A percentile compares a stretch with the other conserved stretches of the same genome.
Evolutionary conservation across 192 early-diverging fungal genomes (phyloP).

Genomic region (Ambispora gerdemannii): DNA sequence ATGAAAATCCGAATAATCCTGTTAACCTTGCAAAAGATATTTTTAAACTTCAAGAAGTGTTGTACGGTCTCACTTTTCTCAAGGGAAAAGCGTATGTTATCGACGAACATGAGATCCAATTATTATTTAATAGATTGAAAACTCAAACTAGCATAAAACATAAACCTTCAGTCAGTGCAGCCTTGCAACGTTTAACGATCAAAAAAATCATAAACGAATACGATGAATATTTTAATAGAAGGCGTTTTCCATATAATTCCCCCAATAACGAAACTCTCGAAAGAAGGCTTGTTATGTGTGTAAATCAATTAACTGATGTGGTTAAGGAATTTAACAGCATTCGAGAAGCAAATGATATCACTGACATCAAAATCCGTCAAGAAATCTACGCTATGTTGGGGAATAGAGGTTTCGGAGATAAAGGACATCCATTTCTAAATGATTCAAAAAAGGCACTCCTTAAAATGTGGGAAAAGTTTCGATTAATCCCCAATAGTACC

Average conservation of each 20-base stretch:
- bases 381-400: background rate
- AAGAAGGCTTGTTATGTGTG: too few species aligned
- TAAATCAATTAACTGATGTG: background rate
- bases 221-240: background rate
- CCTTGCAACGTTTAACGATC: background rate
- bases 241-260: background rate
- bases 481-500: background rate
- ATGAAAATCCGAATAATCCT: background rate
- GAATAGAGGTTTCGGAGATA: background rate
- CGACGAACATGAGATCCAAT: background rate
- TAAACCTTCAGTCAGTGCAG: background rate
- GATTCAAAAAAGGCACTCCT: background rate
- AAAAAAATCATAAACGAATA: background rate
- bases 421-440: background rate
- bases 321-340: background rate
- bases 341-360: background rate
- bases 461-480: background rate
- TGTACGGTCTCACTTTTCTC: background rate
- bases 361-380: background rate
- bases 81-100: background rate
- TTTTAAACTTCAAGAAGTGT: background rate
- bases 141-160: background rate
- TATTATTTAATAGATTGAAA: background rate
- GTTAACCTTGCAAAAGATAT: background rate
- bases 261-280: background rate